These are phyloP conservation scores for Zanthoxylum bungeanum DNA, from an alignment of 345 rosid genomes.

Conservation along the genomic window DNA sequence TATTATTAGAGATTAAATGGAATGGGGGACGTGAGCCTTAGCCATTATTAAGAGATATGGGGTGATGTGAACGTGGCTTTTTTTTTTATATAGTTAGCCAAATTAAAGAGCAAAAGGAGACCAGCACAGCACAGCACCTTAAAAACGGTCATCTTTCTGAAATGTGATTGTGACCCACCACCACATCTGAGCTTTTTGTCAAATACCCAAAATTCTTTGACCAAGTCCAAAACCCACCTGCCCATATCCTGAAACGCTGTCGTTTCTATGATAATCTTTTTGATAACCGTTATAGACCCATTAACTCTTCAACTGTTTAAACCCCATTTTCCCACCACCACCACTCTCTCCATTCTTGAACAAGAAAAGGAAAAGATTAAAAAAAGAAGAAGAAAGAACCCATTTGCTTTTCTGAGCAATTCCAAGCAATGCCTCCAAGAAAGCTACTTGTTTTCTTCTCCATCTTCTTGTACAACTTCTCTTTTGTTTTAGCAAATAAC, in stretches of 20 bases:
- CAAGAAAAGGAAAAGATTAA: no score
- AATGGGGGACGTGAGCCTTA: no score
- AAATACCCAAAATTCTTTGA: slow-evolving; percentile 23
- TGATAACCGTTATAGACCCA: neutral
- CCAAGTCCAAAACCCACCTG: neutral
- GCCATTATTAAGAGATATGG: neutral
- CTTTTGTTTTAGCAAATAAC: slow-evolving; percentile 24
- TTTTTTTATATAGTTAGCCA: neutral
- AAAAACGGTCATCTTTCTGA: slow-evolving; percentile 29
- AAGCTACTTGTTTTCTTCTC: slow-evolving; percentile 42
- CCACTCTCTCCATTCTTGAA: neutral
- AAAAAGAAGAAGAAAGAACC: no score
- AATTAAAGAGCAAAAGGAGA: neutral
- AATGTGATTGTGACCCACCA: no score
- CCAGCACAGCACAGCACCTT: neutral
- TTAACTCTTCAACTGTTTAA: neutral
- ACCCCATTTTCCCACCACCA: slow-evolving; percentile 8
- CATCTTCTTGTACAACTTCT: slow-evolving; percentile 17
- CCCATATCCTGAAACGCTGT: neutral
- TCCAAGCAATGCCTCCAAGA: slow-evolving; percentile 35
- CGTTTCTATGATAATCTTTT: neutral
- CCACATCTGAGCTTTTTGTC: slow-evolving; percentile 17
- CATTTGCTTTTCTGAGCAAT: neutral
- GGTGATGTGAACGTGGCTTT: neutral
- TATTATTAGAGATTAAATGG: no score